Conservation (phyloP, 1,284 basidiomycete species). For the Cronartium ribicola region DNA sequence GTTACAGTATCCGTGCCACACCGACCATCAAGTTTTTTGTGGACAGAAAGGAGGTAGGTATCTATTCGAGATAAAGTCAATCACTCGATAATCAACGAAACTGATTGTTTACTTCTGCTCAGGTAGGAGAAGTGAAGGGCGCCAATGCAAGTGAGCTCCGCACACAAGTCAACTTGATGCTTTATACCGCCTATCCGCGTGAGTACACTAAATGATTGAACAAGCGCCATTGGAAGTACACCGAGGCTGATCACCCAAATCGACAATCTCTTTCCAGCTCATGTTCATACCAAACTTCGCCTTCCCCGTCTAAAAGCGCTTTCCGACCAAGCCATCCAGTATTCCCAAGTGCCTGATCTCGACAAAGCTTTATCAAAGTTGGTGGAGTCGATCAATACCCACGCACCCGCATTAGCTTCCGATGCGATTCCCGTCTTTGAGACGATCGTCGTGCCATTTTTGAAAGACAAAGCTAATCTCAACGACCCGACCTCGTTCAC, state of each 20-base stretch:
- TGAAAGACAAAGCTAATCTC: constrained; percentile 33
- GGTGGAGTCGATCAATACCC: neutral
- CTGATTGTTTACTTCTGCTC: constrained; percentile 7
- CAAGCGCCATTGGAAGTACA: neutral
- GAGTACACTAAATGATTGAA: constrained; percentile 9
- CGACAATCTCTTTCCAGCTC: constrained; percentile 38
- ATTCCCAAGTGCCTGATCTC: constrained; percentile 44
- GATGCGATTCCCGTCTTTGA: constrained; percentile 38
- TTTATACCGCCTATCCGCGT: constrained; percentile 47
- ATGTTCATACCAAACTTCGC: constrained; percentile 45
- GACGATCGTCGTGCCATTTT: constrained; percentile 42
- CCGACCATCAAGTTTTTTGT: constrained; percentile 51
- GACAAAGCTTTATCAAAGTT: constrained; percentile 44
- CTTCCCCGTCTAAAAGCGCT: constrained; percentile 44
- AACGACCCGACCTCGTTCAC: constrained; percentile 17
- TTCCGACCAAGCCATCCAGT: constrained; percentile 44
- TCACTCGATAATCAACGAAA: neutral
- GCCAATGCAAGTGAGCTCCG: constrained; percentile 49
- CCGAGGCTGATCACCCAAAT: neutral
- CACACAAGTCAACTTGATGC: constrained; percentile 48
- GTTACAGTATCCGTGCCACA: constrained; percentile 47
- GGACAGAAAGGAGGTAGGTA: constrained; percentile 43
- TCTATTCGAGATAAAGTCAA: neutral
- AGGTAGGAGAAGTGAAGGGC: constrained; percentile 48
- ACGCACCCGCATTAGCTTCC: neutral